Base-by-base conservation (phyloP, 257 asterid species). In the Plantago major region DNA sequence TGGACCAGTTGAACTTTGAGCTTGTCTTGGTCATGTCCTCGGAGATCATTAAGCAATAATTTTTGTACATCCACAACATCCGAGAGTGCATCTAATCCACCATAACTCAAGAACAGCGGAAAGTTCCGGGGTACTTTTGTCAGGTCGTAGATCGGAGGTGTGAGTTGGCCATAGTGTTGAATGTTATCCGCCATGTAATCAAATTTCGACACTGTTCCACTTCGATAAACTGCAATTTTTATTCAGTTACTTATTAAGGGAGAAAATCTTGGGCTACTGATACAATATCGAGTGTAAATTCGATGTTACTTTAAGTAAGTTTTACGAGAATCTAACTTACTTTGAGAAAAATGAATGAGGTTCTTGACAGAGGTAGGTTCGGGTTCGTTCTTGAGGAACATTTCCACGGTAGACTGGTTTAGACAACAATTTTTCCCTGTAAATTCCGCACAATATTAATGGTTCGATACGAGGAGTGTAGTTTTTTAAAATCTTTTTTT, bases 331-430 rank as follows among this genome's bases (percentile, higher is more conserved):
- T n/a, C 43, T 1, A 30, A 73, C 92, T 86, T 69, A 83, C 96
- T 74, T 64, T 89, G 93, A 57, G 88, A 76, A 74, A 86, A 58
- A 44, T 89, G 95, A 46, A 79, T 68, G 5, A 82, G 72, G 79
- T 86, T 86, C 66, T 74, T 86, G 1, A 88, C 79, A 0, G 96
- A 55, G 17, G 94, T 86, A 47, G 95, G 44, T 53, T 86, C 95
- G 43, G 87, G 86, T 51, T 80, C 89, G 17, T 80, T 33, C 40
- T 33, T 7, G 40, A 33, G 40, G 40, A 22, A 22, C 26, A 22
- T 22, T 22, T 22, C 40, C 40, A 7, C 40, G 6, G 40, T 33
- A 33, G 40, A 33, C 8, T 33, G 40, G 8, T 33, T 33, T 33
- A 33, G 40, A 33, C 40, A 33, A 33, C 40, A 33, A 33, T 33